A percentile compares a stretch with the other conserved stretches of the same genome.
These are phyloP conservation scores for Blastomyces gilchristii DNA, from an alignment of 2,329 filamentous ascomycete species.

Conservation along the genomic window DNA sequence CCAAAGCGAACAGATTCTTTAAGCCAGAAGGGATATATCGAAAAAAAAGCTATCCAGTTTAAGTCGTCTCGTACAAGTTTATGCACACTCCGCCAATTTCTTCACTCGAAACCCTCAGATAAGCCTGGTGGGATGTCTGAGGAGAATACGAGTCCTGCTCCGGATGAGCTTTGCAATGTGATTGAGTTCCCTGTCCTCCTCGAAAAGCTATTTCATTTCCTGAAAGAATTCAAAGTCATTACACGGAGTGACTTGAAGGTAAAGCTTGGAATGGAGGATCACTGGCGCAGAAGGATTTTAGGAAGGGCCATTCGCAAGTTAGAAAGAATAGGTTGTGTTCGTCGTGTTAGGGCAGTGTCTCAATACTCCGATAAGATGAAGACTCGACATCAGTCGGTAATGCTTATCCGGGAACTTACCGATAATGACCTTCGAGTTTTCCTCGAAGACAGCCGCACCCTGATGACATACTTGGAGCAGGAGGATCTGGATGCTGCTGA, in stretches of 20 bases:
- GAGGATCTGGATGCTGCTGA: slow-evolving; percentile 22
- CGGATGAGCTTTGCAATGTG: slow-evolving; percentile 21
- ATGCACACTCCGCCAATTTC: slow-evolving; percentile 45
- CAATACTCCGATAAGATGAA: slow-evolving; percentile 30
- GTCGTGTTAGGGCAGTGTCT: slow-evolving; percentile 34
- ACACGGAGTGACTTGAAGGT: slow-evolving; percentile 44
- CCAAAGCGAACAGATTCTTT: slow-evolving; percentile 51
- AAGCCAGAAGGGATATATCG: slow-evolving; percentile 50
- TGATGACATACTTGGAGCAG: slow-evolving; percentile 22
- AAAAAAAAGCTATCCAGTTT: slow-evolving; percentile 43
- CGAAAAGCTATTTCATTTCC: slow-evolving; percentile 38
- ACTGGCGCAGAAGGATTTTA: slow-evolving; percentile 34
- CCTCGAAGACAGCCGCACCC: slow-evolving; percentile 26
- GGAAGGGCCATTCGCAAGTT: slow-evolving; percentile 36
- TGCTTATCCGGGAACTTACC: slow-evolving; percentile 34
- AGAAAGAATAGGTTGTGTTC: slow-evolving; percentile 37
- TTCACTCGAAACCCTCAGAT: slow-evolving; percentile 10
- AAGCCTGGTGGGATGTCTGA: slow-evolving; percentile 11
- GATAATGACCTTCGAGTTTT: slow-evolving; percentile 33
- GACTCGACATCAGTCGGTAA: slow-evolving; percentile 34
- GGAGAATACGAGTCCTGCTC: slow-evolving; percentile 12
- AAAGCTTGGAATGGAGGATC: slow-evolving; percentile 33
- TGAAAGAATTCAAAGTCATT: slow-evolving; percentile 44
- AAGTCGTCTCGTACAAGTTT: slow-evolving; percentile 46
- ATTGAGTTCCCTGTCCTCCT: slow-evolving; percentile 44